A percentile compares a stretch with the other conserved stretches of the same genome.
Conservation (phyloP, 805 yeast genomes). For the Wickerhamomyces chaumierensis region DNA sequence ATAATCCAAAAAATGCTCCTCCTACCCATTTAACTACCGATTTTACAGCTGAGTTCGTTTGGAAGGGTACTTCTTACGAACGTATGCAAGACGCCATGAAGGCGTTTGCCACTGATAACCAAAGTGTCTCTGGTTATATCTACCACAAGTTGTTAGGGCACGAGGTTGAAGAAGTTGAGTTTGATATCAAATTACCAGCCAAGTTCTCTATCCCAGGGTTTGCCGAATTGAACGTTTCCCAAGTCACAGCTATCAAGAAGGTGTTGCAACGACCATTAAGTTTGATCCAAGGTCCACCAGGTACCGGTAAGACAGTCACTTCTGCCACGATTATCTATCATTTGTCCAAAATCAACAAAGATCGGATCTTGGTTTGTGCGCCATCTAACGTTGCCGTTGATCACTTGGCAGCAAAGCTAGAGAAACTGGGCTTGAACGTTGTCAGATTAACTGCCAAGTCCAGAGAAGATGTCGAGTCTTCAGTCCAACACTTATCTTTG, state of each 20-base stretch:
- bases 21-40: conserved; percentile 51
- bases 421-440: conserved; percentile 62
- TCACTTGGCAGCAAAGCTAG: conserved; percentile 68
- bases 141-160: conserved; percentile 77
- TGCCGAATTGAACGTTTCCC: conserved; percentile 66
- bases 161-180: conserved; percentile 52
- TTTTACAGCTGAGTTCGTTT: conserved; percentile 77
- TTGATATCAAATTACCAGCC: conserved; percentile 50
- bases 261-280: conserved; percentile 66
- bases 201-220: conserved; percentile 55
- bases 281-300: conserved; percentile 92
- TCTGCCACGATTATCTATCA: conserved; percentile 84
- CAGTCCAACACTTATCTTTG: conserved; percentile 46
- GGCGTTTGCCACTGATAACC: conserved; percentile 55
- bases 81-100: conserved; percentile 77
- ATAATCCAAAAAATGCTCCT: conserved; percentile 31
- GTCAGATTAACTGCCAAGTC: conserved; percentile 67
- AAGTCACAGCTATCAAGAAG: conserved; percentile 60
- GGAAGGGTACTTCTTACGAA: conserved; percentile 77
- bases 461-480: conserved; percentile 69
- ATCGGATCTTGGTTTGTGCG: conserved; percentile 76
- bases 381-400: conserved; percentile 95
- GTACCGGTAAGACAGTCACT: conserved; percentile 92
- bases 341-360: conserved; percentile 47
- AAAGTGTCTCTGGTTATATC: conserved; percentile 61